Evolutionary conservation across 345 rosid species (phyloP).

Genomic region (Camelina hispida): DNA sequence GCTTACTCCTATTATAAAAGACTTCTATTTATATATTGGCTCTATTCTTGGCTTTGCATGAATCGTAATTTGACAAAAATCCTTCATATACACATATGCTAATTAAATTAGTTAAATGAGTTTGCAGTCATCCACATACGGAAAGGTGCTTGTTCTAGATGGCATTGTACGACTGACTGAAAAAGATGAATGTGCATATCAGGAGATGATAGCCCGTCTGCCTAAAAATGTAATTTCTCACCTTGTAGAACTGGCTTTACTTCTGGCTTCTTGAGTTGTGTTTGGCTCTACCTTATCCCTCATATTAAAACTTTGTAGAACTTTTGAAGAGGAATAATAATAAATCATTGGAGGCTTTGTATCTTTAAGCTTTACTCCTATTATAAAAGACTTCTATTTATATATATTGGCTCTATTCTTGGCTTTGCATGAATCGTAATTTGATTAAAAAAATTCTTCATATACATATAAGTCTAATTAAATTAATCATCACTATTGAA

Average conservation of each 20-base stretch:
- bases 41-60: conserved; percentile 13
- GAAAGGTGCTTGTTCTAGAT: conserved; percentile 98
- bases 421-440: conserved; percentile 16
- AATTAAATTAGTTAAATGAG: too few species aligned
- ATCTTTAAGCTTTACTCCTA: too few species aligned
- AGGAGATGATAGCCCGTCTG: conserved; percentile 98
- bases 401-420: background rate
- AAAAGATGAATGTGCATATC: conserved; percentile 97
- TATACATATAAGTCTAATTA: conserved; percentile 16
- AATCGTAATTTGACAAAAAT: conserved; percentile 19
- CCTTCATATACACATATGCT: conserved; percentile 12
- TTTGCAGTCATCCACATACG: conserved; percentile 81
- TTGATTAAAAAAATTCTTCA: background rate
- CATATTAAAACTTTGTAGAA: conserved; percentile 26
- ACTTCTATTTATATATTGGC: conserved; percentile 26
- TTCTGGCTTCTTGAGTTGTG: too few species aligned
- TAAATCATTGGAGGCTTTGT: conserved; percentile 35
- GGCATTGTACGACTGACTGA: conserved; percentile 94
- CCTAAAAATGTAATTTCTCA: conserved; percentile 69
- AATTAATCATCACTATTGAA: conserved; percentile 64
- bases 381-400: too few species aligned
- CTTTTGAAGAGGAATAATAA: conserved; percentile 28
- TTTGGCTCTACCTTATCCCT: too few species aligned
- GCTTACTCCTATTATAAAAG: conserved; percentile 24
- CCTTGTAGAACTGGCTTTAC: too few species aligned